phyloP scores from a whole-genome alignment of 2,329 filamentous ascomycete species.

The Fusarium continuum region DNA sequence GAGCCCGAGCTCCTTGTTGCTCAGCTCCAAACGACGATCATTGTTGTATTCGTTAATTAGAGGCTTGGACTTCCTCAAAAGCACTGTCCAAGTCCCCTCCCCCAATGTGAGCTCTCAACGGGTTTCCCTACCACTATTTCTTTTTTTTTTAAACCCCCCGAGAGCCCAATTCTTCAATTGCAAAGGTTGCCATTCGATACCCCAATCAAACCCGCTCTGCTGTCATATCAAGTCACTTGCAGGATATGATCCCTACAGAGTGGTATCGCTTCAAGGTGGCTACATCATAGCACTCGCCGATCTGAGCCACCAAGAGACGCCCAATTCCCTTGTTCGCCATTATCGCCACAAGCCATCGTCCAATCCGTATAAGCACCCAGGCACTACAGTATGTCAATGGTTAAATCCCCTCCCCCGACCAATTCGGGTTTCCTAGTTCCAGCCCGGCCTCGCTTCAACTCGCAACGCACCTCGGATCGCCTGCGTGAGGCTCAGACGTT shows the following conservation, averaged over 20 bases:
- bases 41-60: slow-evolving; percentile 30
- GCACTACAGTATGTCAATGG: slow-evolving; percentile 31
- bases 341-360: slow-evolving; percentile 34
- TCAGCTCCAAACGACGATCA: slow-evolving; percentile 33
- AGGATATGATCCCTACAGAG: slow-evolving; percentile 40
- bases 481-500: slow-evolving; percentile 58
- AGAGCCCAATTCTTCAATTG: slow-evolving; percentile 4
- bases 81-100: background rate
- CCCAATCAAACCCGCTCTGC: slow-evolving; percentile 2
- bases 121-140: background rate
- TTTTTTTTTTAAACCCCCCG: background rate
- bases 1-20: slow-evolving; percentile 19
- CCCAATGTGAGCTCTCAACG: background rate
- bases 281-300: slow-evolving; percentile 43
- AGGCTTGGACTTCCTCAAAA: slow-evolving; percentile 14
- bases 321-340: slow-evolving; percentile 10
- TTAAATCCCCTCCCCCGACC: slow-evolving; percentile 34
- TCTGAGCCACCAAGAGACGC: slow-evolving; percentile 33
- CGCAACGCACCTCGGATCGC: slow-evolving; percentile 60
- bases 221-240: slow-evolving; percentile 21
- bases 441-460: slow-evolving; percentile 60
- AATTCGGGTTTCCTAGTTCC: slow-evolving; percentile 33
- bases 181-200: slow-evolving; percentile 5
- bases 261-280: slow-evolving; percentile 37
- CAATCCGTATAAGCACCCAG: slow-evolving; percentile 8